Evolutionary conservation across 306 rosid genomes (phyloP).

Genomic region (Vicia villosa): DNA sequence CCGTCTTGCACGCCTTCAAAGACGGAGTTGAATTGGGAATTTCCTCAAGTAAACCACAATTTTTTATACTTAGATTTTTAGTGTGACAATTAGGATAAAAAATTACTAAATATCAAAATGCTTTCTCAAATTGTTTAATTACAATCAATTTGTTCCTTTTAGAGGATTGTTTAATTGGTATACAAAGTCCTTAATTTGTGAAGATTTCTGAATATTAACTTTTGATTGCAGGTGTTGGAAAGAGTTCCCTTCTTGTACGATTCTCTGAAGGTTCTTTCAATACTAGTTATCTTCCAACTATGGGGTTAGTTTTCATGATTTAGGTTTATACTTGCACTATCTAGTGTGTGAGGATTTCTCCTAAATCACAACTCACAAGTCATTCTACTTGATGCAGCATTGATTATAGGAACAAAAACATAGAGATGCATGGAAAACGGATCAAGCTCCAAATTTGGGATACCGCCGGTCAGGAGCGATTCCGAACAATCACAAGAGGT

Average conservation of each 20-base stretch:
- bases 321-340: conserved; percentile 12
- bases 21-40: not conserved
- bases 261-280: conserved; percentile 97
- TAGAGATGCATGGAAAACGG: conserved; percentile 91
- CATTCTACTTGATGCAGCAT: conserved; percentile 62
- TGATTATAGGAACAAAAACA: conserved; percentile 92
- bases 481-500: conserved; percentile 96
- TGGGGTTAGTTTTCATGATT: conserved; percentile 66
- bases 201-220: conserved; percentile 11
- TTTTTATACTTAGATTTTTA: no score
- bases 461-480: conserved; percentile 97
- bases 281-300: conserved; percentile 91
- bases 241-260: conserved; percentile 97
- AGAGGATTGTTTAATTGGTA: no score
- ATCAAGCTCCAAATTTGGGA: conserved; percentile 98
- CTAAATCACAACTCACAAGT: conserved; percentile 31
- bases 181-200: conserved; percentile 8
- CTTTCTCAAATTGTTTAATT: no score
- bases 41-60: not conserved
- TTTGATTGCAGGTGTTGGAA: conserved; percentile 84
- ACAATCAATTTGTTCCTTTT: no score
- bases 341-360: conserved; percentile 24
- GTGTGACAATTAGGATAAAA: no score
- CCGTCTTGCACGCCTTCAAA: no score
- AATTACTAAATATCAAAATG: no score